phyloP scores from a whole-genome alignment of 352 stramenopile species.

The Globisporangium takayamanum region DNA sequence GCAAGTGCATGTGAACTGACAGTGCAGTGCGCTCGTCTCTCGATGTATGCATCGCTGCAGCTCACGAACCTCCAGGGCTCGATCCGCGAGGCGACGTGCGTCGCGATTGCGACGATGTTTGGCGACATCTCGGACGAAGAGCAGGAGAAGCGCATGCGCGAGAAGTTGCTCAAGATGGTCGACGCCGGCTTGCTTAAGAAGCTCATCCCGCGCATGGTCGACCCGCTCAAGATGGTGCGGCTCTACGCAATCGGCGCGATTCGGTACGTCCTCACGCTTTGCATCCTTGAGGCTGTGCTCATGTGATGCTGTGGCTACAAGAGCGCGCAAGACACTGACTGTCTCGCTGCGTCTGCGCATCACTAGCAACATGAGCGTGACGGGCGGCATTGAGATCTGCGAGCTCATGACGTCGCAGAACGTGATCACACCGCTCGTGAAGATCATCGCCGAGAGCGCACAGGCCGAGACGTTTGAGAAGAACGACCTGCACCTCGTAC shows the following conservation, averaged over 20 bases:
- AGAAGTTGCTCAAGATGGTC: conserved; percentile 75
- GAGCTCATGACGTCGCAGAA: conserved; percentile 75
- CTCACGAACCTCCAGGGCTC: conserved; percentile 70
- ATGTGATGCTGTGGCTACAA: conserved; percentile 44
- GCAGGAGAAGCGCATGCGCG: conserved; percentile 43
- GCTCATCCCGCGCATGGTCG: conserved; percentile 78
- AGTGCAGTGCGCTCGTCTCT: neutral
- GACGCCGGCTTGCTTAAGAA: conserved; percentile 71
- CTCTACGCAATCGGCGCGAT: conserved; percentile 76
- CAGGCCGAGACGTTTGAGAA: conserved; percentile 43
- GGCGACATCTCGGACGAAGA: conserved; percentile 55
- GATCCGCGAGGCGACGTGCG: conserved; percentile 80
- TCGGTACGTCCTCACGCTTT: conserved; percentile 17
- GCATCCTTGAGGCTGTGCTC: no score
- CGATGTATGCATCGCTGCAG: conserved; percentile 11
- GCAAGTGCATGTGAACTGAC: neutral
- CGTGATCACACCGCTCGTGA: conserved; percentile 70
- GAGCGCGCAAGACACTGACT: conserved; percentile 20
- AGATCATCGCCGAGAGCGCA: conserved; percentile 57
- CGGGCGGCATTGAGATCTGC: conserved; percentile 73
- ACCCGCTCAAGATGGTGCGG: conserved; percentile 80
- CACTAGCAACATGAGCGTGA: conserved; percentile 81
- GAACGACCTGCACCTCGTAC: conserved; percentile 58
- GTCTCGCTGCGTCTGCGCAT: neutral
- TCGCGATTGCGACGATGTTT: conserved; percentile 82